phyloP scores from a whole-genome alignment of 192 early-diverging fungal genomes.

The Rhizophagus sp. region DNA sequence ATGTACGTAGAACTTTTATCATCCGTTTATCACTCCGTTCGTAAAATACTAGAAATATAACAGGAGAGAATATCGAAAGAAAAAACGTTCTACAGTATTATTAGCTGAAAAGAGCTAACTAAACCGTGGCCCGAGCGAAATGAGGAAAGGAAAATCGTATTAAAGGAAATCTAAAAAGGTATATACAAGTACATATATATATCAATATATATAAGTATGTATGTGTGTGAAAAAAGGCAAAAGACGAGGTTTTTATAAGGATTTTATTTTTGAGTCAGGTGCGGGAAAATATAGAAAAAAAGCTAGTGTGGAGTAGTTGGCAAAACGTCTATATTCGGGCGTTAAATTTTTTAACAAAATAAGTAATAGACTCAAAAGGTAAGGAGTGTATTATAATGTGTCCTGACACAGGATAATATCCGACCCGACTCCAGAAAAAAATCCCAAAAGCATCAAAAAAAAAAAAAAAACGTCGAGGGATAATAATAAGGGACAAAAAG shows the following conservation, averaged over 20 bases:
- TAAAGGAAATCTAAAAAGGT: neutral
- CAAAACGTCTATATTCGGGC: neutral
- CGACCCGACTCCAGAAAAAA: neutral
- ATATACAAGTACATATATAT: slow-evolving; percentile 11
- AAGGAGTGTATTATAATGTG: neutral
- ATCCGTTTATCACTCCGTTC: neutral
- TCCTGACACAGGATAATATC: neutral
- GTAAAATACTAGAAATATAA: neutral
- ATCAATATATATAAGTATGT: slow-evolving; percentile 7
- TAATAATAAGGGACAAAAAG: neutral
- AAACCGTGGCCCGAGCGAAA: neutral
- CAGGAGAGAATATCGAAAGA: neutral
- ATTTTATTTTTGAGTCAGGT: neutral
- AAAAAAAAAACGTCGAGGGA: neutral
- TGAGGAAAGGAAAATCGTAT: neutral
- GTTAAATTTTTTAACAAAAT: neutral
- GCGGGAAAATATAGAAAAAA: neutral
- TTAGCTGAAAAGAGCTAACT: neutral
- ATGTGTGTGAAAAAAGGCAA: neutral
- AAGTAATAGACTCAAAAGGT: neutral
- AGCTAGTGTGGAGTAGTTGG: neutral
- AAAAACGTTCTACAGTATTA: neutral
- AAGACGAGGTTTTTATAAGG: neutral
- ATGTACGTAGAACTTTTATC: neutral
- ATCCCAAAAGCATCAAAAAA: neutral